A percentile compares a stretch with the other conserved stretches of the same genome.
These are phyloP conservation scores for Saccharomycopsis hybrid DNA, from an alignment of 1,139 yeast genomes.

Conservation along the genomic window DNA sequence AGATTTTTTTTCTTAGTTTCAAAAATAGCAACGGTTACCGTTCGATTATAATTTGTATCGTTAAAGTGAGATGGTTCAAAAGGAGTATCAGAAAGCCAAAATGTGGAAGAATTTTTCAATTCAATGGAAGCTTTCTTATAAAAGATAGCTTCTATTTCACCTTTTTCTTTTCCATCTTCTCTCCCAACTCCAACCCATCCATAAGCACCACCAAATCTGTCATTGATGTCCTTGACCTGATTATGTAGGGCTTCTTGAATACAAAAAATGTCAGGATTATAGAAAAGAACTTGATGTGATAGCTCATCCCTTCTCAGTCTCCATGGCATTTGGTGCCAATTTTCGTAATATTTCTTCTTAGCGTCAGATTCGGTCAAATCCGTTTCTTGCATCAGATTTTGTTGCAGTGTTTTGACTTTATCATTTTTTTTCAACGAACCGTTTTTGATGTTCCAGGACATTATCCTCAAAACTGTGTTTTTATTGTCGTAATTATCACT, in stretches of 20 bases:
- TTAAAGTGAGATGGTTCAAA: slow-evolving; percentile 36
- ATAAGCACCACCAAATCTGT: slow-evolving; percentile 18
- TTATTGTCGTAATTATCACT: too few species aligned
- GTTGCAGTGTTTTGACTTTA: slow-evolving; percentile 3
- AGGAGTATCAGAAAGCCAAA: slow-evolving; percentile 41
- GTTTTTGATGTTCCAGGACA: slow-evolving; percentile 13
- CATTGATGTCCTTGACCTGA: slow-evolving; percentile 27
- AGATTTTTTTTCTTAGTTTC: slow-evolving; percentile 21
- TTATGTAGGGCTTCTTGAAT: slow-evolving; percentile 30
- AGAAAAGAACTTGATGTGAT: slow-evolving; percentile 29
- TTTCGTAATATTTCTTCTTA: neutral
- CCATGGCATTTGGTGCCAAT: neutral
- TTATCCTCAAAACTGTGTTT: too few species aligned
- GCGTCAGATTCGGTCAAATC: neutral
- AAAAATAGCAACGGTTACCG: slow-evolving; percentile 37
- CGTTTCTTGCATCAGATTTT: slow-evolving; percentile 23
- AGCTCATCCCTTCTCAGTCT: slow-evolving; percentile 23
- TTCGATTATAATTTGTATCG: slow-evolving; percentile 39
- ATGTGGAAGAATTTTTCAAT: slow-evolving; percentile 30
- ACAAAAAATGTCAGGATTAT: slow-evolving; percentile 28
- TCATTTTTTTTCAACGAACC: neutral
- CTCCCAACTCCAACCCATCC: slow-evolving; percentile 42
- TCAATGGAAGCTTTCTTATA: slow-evolving; percentile 30
- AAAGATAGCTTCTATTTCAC: slow-evolving; percentile 43
- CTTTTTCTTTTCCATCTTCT: slow-evolving; percentile 39